Conservation (phyloP, 1,139 yeast species). For the Protomyces arabidopsidicola region DNA sequence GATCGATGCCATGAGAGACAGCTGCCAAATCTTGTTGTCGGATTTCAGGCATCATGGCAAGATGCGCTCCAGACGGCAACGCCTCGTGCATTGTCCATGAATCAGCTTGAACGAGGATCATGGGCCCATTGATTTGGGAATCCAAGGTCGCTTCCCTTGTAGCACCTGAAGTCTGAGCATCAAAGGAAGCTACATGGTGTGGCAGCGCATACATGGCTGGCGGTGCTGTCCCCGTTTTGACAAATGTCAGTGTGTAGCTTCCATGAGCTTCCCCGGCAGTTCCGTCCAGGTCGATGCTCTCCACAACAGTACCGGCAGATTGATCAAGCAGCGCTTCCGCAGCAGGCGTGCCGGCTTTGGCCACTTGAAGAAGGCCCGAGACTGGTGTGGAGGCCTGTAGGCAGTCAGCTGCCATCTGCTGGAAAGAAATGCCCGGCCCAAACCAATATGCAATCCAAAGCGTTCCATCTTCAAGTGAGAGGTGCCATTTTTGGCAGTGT, state of each 20-base stretch:
- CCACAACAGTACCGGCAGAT: conserved; percentile 58
- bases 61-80: conserved; percentile 50
- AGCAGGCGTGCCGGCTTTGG: conserved; percentile 46
- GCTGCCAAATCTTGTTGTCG: conserved; percentile 43
- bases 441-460: conserved; percentile 58
- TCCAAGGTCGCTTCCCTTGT: conserved; percentile 45
- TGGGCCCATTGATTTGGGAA: conserved; percentile 65
- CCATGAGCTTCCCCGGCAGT: conserved; percentile 44
- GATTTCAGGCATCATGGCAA: conserved; percentile 48
- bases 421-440: conserved; percentile 35
- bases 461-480: conserved; percentile 41
- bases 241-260: conserved; percentile 52
- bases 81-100: conserved; percentile 50
- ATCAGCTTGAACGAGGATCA: conserved; percentile 57
- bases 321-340: conserved; percentile 43
- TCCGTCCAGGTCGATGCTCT: conserved; percentile 44
- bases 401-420: conserved; percentile 36
- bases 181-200: conserved; percentile 59
- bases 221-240: conserved; percentile 38
- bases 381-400: conserved; percentile 45
- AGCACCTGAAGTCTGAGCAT: conserved; percentile 38
- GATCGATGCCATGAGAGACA: conserved; percentile 53
- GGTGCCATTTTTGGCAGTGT: conserved; percentile 50
- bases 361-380: conserved; percentile 60
- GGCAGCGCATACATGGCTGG: conserved; percentile 65